A percentile compares a stretch with the other conserved stretches of the same genome.
Evolutionary conservation across 2,329 filamentous ascomycete species (phyloP).

Genomic region (Pleoardoris graminearum): DNA sequence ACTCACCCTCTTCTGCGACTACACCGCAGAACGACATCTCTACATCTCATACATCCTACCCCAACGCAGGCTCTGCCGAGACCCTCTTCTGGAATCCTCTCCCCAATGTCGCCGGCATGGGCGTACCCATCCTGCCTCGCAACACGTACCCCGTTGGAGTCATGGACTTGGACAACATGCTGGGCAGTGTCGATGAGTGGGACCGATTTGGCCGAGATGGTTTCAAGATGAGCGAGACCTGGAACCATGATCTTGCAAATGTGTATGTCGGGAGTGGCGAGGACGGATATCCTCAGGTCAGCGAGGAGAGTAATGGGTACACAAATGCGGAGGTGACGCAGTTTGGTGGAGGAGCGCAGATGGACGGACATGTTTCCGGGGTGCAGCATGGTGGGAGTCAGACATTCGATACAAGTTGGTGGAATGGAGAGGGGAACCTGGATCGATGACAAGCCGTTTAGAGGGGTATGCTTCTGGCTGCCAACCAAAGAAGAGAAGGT

Average conservation of each 20-base stretch:
- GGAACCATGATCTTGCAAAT: conserved; percentile 20
- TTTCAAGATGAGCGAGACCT: conserved; percentile 37
- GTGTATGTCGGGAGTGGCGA: conserved; percentile 25
- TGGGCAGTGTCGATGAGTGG: conserved; percentile 33
- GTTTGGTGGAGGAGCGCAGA: not conserved
- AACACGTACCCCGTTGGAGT: conserved; percentile 33
- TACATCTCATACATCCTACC: conserved; percentile 15
- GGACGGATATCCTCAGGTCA: conserved; percentile 17
- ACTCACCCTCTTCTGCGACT: conserved; percentile 19
- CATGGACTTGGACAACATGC: conserved; percentile 43
- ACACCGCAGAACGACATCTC: conserved; percentile 13
- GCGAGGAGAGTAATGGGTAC: conserved; percentile 5
- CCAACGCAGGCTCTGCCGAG: conserved; percentile 21
- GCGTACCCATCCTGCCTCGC: conserved; percentile 42
- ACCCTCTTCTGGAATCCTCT: conserved; percentile 46
- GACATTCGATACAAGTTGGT: conserved; percentile 9
- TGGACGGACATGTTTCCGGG: conserved; percentile 1
- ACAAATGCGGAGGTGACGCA: not conserved
- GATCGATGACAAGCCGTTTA: not conserved
- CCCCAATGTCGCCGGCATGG: conserved; percentile 33
- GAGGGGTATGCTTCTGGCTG: too few species aligned
- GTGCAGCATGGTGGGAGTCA: not conserved
- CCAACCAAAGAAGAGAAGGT: too few species aligned
- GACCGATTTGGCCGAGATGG: conserved; percentile 40
- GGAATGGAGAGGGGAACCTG: not conserved